phyloP scores from a whole-genome alignment of 2,329 filamentous ascomycete genomes.

The Epichloe glyceriae region DNA sequence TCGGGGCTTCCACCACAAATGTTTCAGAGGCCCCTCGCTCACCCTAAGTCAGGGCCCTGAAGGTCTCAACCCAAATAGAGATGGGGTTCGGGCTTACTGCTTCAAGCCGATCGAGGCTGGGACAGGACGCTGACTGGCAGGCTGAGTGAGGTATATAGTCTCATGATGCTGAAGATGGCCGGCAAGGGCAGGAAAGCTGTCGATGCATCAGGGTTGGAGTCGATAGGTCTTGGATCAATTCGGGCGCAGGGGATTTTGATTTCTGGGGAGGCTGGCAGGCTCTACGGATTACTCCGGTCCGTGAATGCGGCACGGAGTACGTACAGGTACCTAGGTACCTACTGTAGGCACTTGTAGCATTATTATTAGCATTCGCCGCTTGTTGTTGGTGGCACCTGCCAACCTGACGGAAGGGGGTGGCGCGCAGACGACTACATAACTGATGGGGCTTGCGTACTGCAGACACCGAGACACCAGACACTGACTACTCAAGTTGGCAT shows the following conservation, averaged over 20 bases:
- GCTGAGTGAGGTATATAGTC: slow-evolving; percentile 14
- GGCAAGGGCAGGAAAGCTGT: neutral
- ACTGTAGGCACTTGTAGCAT: too few species aligned
- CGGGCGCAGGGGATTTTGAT: neutral
- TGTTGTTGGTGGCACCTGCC: too few species aligned
- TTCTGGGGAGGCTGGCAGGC: neutral
- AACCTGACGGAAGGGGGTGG: too few species aligned
- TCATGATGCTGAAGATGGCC: slow-evolving; percentile 16
- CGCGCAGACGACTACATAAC: too few species aligned
- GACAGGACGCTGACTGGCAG: slow-evolving; percentile 6
- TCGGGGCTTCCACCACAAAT: slow-evolving; percentile 8
- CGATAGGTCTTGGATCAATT: neutral
- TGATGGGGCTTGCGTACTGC: too few species aligned
- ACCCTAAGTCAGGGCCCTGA: slow-evolving; percentile 6
- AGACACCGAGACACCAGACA: too few species aligned
- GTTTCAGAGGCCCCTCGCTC: slow-evolving; percentile 20
- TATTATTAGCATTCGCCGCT: too few species aligned
- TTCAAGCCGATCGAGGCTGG: slow-evolving; percentile 20
- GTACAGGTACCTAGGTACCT: too few species aligned
- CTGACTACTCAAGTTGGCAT: too few species aligned
- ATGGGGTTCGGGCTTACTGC: slow-evolving; percentile 3
- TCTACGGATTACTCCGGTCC: too few species aligned
- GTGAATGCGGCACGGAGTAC: too few species aligned
- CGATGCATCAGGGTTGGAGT: neutral
- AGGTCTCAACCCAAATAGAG: slow-evolving; percentile 11